Conservation (phyloP, 306 rosid species). For the Potentilla sterilis region DNA sequence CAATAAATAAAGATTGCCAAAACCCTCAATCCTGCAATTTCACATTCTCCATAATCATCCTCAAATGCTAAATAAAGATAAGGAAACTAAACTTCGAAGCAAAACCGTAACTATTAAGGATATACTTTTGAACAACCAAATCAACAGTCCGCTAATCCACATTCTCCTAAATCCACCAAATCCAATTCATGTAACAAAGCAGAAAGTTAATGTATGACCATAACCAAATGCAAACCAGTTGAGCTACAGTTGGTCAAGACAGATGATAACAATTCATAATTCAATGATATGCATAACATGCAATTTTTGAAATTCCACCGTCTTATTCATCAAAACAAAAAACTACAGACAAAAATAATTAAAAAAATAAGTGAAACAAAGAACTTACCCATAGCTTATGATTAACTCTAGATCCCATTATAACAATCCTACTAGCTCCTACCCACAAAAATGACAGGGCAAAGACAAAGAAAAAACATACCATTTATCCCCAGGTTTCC, state of each 20-base stretch:
- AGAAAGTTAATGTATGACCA: background rate
- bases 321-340: too few species aligned
- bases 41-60: background rate
- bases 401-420: background rate
- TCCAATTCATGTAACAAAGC: background rate
- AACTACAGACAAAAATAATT: too few species aligned
- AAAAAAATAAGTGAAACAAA: conserved; percentile 5
- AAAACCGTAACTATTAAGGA: background rate
- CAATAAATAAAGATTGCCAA: background rate
- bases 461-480: background rate
- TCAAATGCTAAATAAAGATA: background rate
- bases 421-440: background rate
- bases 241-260: background rate
- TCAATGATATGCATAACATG: too few species aligned
- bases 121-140: background rate
- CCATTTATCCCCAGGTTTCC: background rate
- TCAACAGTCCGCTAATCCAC: conserved; percentile 18
- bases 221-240: background rate
- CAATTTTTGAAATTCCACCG: too few species aligned
- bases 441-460: background rate
- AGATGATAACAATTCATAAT: background rate
- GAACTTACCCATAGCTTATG: conserved; percentile 28
- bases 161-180: conserved; percentile 14
- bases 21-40: background rate
- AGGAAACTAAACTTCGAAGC: background rate